A percentile compares a stretch with the other conserved stretches of the same genome.
Conservation (phyloP, 305 asterid species). For the Fraxinus sp. region DNA sequence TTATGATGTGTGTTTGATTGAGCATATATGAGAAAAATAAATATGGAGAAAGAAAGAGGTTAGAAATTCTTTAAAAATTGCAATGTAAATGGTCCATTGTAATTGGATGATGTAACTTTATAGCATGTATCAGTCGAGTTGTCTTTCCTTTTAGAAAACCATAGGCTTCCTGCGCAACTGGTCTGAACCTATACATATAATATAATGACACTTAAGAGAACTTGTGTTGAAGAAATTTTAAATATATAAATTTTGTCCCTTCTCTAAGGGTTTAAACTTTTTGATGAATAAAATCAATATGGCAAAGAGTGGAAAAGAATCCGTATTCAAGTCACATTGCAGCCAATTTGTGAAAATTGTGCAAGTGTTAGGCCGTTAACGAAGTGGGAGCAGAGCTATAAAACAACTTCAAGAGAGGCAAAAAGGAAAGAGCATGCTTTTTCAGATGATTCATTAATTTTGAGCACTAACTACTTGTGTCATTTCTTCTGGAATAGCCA, state of each 20-base stretch:
- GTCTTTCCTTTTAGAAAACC: not conserved
- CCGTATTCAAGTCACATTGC: not conserved
- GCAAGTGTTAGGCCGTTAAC: not conserved
- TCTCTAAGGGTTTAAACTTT: not conserved
- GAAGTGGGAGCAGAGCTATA: not conserved
- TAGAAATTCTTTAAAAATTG: not conserved
- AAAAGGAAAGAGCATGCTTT: not conserved
- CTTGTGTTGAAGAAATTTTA: no score
- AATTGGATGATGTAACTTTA: not conserved
- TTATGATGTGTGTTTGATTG: no score
- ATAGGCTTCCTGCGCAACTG: no score
- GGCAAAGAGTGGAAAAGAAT: not conserved
- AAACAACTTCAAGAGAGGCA: not conserved
- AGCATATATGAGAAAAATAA: no score
- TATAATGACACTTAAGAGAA: no score
- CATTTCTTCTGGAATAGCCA: constrained; percentile 70
- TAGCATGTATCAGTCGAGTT: not conserved
- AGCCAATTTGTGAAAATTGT: not conserved
- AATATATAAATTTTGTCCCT: no score
- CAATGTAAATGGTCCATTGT: not conserved
- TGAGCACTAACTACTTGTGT: constrained; percentile 35
- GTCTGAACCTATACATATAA: no score
- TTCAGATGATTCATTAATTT: constrained; percentile 2
- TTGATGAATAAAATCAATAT: not conserved
- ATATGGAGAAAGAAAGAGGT: not conserved